Percentiles rank a stretch among this genome's conserved stretches.
Evolutionary conservation across 2,329 filamentous ascomycete species (phyloP).

Genomic region (Tolypocladium inflatum): DNA sequence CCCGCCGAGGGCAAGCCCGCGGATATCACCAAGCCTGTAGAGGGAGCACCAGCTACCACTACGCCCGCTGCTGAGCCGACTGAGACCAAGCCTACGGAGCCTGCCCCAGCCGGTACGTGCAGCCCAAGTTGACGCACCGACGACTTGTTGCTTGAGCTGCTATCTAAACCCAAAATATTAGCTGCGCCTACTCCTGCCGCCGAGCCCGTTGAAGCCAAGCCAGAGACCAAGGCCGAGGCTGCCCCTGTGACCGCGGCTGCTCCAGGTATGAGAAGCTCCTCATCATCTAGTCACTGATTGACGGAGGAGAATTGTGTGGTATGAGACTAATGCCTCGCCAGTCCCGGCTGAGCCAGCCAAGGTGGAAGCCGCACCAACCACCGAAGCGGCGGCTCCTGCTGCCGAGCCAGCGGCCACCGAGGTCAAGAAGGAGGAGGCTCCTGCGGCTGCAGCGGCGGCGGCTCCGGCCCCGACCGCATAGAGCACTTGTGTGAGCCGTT

Average conservation of each 20-base stretch:
- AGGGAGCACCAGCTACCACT: conserved; percentile 14
- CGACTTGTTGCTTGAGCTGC: neutral
- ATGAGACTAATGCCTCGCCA: conserved; percentile 2
- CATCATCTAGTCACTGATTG: neutral
- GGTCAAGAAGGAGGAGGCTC: conserved; percentile 15
- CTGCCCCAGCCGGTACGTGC: conserved; percentile 20
- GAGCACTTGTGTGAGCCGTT: neutral
- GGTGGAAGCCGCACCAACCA: conserved; percentile 15
- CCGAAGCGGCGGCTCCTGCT: conserved; percentile 13
- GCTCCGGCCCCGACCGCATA: conserved; percentile 14
- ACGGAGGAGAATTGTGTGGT: neutral
- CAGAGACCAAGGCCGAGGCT: conserved; percentile 13
- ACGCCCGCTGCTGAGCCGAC: conserved; percentile 20
- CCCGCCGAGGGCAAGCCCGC: conserved; percentile 16
- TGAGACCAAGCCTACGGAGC: conserved; percentile 23
- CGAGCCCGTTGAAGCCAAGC: conserved; percentile 16
- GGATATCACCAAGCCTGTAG: conserved; percentile 11
- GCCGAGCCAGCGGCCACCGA: conserved; percentile 16
- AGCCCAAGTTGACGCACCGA: neutral
- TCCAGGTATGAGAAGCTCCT: conserved; percentile 9
- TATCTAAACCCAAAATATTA: conserved; percentile 4
- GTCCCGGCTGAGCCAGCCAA: conserved; percentile 15
- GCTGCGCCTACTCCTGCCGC: conserved; percentile 14
- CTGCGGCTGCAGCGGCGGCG: conserved; percentile 12
- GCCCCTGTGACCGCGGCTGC: conserved; percentile 15